These are phyloP conservation scores for Taphrina betulina DNA, from an alignment of 1,139 yeast species.

Conservation along the genomic window DNA sequence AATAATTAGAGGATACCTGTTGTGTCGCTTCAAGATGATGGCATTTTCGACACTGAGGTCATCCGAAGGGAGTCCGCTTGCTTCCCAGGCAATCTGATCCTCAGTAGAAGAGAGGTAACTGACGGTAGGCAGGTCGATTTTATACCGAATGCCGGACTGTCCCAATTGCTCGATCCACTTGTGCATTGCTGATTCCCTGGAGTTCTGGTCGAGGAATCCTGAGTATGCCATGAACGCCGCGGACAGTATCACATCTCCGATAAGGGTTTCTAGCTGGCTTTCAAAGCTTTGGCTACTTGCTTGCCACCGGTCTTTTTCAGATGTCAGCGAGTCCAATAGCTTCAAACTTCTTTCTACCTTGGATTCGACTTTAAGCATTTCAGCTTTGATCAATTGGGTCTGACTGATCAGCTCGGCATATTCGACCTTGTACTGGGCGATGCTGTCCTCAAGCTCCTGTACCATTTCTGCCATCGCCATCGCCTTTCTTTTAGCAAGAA, in stretches of 20 bases:
- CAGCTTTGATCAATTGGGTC: conserved; percentile 69
- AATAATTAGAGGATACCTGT: conserved; percentile 58
- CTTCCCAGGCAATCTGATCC: conserved; percentile 55
- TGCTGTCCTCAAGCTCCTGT: conserved; percentile 64
- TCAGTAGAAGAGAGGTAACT: conserved; percentile 49
- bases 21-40: conserved; percentile 50
- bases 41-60: conserved; percentile 64
- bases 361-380: conserved; percentile 61
- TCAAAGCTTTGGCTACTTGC: conserved; percentile 55
- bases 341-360: conserved; percentile 64
- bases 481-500: conserved; percentile 64
- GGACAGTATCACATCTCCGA: conserved; percentile 65
- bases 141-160: conserved; percentile 49
- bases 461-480: conserved; percentile 72
- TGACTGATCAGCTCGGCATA: conserved; percentile 77
- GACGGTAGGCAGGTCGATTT: conserved; percentile 44
- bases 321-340: conserved; percentile 62
- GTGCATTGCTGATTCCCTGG: conserved; percentile 48
- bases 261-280: conserved; percentile 50
- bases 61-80: conserved; percentile 57
- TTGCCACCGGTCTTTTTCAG: conserved; percentile 79
- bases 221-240: conserved; percentile 64
- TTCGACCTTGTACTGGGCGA: conserved; percentile 63
- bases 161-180: conserved; percentile 51
- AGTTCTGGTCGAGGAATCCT: conserved; percentile 60